phyloP scores from a whole-genome alignment of 83 land plant species.

The Isoetes engelmannii region DNA sequence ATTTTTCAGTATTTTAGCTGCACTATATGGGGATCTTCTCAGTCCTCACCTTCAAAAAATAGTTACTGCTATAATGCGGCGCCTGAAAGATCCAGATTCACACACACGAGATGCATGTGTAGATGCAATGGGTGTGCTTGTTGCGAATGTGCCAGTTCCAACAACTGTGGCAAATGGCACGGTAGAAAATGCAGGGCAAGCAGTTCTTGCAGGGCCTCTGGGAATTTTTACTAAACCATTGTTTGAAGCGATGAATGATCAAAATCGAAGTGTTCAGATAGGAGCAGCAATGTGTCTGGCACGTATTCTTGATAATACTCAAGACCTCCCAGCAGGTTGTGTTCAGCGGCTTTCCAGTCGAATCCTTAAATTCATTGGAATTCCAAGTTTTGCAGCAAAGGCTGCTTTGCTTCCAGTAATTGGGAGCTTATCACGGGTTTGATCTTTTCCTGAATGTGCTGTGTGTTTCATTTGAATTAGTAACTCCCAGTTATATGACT shows the following conservation, averaged over 20 bases:
- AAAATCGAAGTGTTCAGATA: conserved; percentile 63
- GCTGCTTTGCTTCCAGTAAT: conserved; percentile 60
- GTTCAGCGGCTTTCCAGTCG: conserved; percentile 73
- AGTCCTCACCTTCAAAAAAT: conserved; percentile 49
- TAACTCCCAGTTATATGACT: too few relatives aligned
- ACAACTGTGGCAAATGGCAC: background rate
- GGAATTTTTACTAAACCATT: conserved; percentile 68
- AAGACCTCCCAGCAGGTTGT: conserved; percentile 33
- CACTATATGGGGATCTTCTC: conserved; percentile 35
- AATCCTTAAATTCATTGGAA: conserved; percentile 59
- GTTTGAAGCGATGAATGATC: conserved; percentile 81
- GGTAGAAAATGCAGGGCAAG: background rate
- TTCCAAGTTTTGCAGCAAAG: conserved; percentile 68
- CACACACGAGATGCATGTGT: conserved; percentile 66
- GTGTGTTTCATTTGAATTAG: conserved; percentile 3
- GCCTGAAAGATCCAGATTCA: conserved; percentile 68
- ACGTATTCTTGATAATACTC: conserved; percentile 64
- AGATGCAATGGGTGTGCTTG: conserved; percentile 54
- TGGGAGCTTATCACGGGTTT: conserved; percentile 72
- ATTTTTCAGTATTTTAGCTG: conserved; percentile 45
- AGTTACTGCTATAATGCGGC: conserved; percentile 50
- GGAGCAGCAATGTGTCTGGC: conserved; percentile 88
- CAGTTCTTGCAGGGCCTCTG: conserved; percentile 9
- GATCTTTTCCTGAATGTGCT: conserved; percentile 11
- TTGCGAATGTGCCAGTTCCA: conserved; percentile 26